phyloP scores from a whole-genome alignment of 2,329 filamentous ascomycete genomes.

The Plectosphaerella cucumerina region DNA sequence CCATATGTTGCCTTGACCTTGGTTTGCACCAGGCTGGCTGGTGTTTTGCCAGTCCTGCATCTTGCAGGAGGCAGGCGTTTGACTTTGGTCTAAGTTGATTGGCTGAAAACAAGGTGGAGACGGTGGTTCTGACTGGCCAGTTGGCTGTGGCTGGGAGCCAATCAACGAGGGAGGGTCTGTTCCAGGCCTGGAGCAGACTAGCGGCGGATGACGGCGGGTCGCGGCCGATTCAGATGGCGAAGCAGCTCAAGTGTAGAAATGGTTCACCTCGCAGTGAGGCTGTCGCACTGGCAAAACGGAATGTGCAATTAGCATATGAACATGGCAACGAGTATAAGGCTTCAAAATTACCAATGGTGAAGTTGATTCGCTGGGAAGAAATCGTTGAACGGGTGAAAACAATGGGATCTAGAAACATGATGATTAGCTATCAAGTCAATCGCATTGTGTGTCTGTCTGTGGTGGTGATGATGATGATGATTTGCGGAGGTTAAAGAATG shows the following conservation, averaged over 20 bases:
- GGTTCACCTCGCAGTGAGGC: not conserved
- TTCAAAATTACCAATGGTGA: too few relatives aligned
- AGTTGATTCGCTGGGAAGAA: too few relatives aligned
- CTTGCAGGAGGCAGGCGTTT: not conserved
- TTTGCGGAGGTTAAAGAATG: too few relatives aligned
- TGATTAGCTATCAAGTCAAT: too few relatives aligned
- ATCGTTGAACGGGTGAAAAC: too few relatives aligned
- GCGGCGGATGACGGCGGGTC: not conserved
- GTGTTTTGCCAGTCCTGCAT: slow-evolving; percentile 15
- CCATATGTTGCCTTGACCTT: slow-evolving; percentile 11
- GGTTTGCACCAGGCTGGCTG: slow-evolving; percentile 9
- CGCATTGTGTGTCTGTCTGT: too few relatives aligned
- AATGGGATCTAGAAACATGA: too few relatives aligned
- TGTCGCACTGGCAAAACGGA: too few relatives aligned
- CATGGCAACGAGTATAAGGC: too few relatives aligned
- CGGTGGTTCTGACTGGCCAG: too few relatives aligned
- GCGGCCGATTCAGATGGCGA: not conserved
- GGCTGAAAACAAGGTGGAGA: not conserved
- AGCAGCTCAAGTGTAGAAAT: not conserved
- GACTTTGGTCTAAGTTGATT: not conserved
- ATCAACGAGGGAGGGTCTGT: not conserved
- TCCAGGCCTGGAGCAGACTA: not conserved
- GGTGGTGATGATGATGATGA: too few relatives aligned
- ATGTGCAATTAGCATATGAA: not conserved
- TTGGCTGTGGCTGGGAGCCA: not conserved